phyloP scores from a whole-genome alignment of 768 basidiomycete genomes.

The Suillus subalutaceus region DNA sequence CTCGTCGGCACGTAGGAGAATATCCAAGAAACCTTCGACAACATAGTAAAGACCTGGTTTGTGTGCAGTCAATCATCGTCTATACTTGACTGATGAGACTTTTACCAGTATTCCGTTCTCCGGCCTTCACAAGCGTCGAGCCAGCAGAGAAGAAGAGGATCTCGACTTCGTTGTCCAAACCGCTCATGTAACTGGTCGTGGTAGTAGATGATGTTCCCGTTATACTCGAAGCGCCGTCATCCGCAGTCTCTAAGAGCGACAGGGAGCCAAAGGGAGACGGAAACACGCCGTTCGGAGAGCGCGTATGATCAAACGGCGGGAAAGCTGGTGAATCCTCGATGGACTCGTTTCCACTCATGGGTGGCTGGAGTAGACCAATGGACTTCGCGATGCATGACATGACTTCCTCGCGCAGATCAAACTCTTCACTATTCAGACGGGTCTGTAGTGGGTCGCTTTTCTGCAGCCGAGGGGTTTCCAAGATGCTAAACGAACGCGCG shows the following conservation, averaged over 20 bases:
- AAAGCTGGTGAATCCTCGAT: conserved; percentile 68
- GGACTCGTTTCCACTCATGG: conserved; percentile 69
- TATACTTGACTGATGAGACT: conserved; percentile 15
- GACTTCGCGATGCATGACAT: conserved; percentile 98
- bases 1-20: conserved; percentile 65
- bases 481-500: conserved; percentile 49
- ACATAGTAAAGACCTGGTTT: conserved; percentile 82
- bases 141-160: conserved; percentile 92
- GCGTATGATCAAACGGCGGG: conserved; percentile 47
- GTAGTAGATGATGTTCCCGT: conserved; percentile 62
- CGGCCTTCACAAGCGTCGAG: conserved; percentile 82
- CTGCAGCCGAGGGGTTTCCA: conserved; percentile 52
- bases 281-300: conserved; percentile 41
- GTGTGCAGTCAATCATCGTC: conserved; percentile 8
- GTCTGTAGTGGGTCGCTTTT: conserved; percentile 28
- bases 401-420: conserved; percentile 94
- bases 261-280: conserved; percentile 74
- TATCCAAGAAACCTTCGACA: conserved; percentile 95
- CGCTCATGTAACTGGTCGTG: conserved; percentile 63
- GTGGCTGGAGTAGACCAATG: conserved; percentile 90
- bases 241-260: conserved; percentile 70
- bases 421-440: conserved; percentile 60
- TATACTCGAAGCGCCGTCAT: conserved; percentile 66
- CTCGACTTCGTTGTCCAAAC: conserved; percentile 95
- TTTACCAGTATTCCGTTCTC: conserved; percentile 83